Percentiles rank a stretch among this genome's conserved stretches.
Evolutionary conservation across 2,329 filamentous ascomycete species (phyloP).

Genomic region (Diplodia seriata): DNA sequence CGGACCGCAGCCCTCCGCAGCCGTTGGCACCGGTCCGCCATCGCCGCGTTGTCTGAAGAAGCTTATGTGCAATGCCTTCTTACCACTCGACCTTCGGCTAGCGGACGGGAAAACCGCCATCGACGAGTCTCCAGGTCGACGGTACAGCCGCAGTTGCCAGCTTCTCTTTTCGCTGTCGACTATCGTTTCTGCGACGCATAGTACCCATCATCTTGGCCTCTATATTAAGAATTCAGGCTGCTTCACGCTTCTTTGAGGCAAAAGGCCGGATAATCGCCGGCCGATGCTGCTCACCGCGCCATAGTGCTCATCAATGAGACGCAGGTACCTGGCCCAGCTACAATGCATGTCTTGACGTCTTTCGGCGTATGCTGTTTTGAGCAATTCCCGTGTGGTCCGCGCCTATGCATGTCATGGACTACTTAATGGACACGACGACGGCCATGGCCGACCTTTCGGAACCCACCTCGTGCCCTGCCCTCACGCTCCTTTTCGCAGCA

Average conservation of each 20-base stretch:
- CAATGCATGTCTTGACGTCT: slow-evolving; percentile 24
- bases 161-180: slow-evolving; percentile 18
- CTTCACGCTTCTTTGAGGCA: slow-evolving; percentile 21
- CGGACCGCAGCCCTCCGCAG: slow-evolving; percentile 23
- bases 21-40: slow-evolving; percentile 21
- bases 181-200: slow-evolving; percentile 6
- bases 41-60: slow-evolving; percentile 19
- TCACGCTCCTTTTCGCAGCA: not conserved
- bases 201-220: not conserved
- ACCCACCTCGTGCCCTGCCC: slow-evolving; percentile 1
- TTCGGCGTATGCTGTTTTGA: slow-evolving; percentile 20
- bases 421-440: slow-evolving; percentile 23
- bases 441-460: slow-evolving; percentile 8
- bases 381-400: slow-evolving; percentile 21
- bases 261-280: slow-evolving; percentile 17
- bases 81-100: slow-evolving; percentile 14
- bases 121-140: slow-evolving; percentile 4
- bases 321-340: slow-evolving; percentile 22
- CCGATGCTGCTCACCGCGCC: slow-evolving; percentile 14
- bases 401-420: slow-evolving; percentile 18
- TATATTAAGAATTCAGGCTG: slow-evolving; percentile 13
- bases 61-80: slow-evolving; percentile 18
- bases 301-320: slow-evolving; percentile 21
- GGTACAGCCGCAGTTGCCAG: slow-evolving; percentile 9
- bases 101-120: slow-evolving; percentile 5